These are phyloP conservation scores for Rhynchospora tenuis DNA, from an alignment of 176 grass and related monocot species.

Conservation along the genomic window DNA sequence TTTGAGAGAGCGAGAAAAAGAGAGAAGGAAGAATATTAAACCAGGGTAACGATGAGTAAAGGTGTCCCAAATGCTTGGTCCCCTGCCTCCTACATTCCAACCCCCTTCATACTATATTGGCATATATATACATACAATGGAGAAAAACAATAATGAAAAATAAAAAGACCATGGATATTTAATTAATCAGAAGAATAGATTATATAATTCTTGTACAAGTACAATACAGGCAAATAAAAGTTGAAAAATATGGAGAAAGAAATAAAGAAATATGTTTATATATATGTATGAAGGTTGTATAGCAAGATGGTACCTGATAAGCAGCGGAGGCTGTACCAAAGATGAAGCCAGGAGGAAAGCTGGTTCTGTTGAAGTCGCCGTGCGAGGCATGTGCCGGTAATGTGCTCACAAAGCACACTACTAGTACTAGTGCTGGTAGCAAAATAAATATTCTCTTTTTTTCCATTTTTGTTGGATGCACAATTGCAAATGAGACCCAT, in stretches of 20 bases:
- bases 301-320: slow-evolving; percentile 21
- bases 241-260: neutral
- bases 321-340: slow-evolving; percentile 29
- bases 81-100: slow-evolving; percentile 29
- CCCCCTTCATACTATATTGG: slow-evolving; percentile 40
- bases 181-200: no score
- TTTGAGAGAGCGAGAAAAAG: no score
- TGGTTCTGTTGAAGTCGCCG: slow-evolving; percentile 4
- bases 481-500: no score
- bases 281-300: neutral
- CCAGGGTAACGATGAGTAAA: slow-evolving; percentile 32
- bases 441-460: no score
- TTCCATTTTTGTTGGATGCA: no score
- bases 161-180: no score
- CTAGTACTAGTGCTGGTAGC: no score
- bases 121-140: neutral
- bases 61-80: slow-evolving; percentile 48
- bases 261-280: neutral
- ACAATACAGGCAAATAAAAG: no score
- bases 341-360: slow-evolving; percentile 25
- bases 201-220: no score
- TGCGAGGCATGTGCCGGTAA: neutral
- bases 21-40: neutral
- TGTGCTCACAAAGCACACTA: neutral
- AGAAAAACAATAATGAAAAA: neutral